Conservation (phyloP, 768 basidiomycete genomes). For the Tricholomella constricta region DNA sequence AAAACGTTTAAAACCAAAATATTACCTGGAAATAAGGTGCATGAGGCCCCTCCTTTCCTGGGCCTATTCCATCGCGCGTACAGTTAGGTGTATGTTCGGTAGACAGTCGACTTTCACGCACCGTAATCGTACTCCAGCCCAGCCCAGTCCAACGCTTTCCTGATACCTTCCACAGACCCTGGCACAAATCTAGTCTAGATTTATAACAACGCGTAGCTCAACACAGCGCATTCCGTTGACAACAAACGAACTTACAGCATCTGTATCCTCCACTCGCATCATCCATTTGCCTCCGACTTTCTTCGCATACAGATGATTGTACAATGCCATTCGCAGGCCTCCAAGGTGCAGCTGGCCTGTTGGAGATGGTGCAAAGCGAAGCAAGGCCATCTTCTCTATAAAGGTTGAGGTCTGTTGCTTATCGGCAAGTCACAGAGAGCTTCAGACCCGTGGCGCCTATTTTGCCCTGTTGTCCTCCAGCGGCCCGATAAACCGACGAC, state of each 20-base stretch:
- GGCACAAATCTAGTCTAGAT: slow-evolving; percentile 76
- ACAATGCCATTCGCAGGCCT: slow-evolving; percentile 90
- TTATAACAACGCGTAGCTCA: neutral
- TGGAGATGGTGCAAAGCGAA: slow-evolving; percentile 97
- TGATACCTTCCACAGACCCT: slow-evolving; percentile 82
- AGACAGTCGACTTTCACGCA: slow-evolving; percentile 34
- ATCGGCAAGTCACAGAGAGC: too few relatives aligned
- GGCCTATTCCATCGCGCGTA: slow-evolving; percentile 50
- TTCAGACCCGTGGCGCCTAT: too few relatives aligned
- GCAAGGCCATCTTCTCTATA: slow-evolving; percentile 54
- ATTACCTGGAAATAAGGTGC: slow-evolving; percentile 86
- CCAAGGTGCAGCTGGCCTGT: slow-evolving; percentile 95
- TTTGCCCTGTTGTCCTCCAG: too few relatives aligned
- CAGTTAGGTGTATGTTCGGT: neutral
- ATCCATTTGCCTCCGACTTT: slow-evolving; percentile 89
- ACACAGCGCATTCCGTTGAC: neutral
- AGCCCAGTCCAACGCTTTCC: slow-evolving; percentile 82
- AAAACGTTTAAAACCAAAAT: neutral
- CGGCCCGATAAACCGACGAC: too few relatives aligned
- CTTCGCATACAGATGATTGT: slow-evolving; percentile 85
- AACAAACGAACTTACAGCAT: slow-evolving; percentile 57
- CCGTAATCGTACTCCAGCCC: slow-evolving; percentile 92
- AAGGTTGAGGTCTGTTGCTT: too few relatives aligned
- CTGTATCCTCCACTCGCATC: slow-evolving; percentile 93
- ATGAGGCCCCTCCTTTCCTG: slow-evolving; percentile 71